Evolutionary conservation across 73 alveolate species (phyloP), one percentile per base, ranked within the genome.

Genomic region (Loxodes magnus): DNA sequence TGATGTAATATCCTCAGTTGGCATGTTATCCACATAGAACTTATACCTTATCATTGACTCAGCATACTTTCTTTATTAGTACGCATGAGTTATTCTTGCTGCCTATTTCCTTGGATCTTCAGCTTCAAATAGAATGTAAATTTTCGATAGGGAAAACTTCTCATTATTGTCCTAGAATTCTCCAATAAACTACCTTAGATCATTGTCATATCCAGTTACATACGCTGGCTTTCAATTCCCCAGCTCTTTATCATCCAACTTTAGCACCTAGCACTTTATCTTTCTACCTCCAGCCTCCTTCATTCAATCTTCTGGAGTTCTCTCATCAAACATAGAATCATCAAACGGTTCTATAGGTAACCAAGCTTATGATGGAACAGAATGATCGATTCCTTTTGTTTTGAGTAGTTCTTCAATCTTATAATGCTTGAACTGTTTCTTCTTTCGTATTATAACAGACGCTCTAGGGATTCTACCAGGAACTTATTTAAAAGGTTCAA

Each of bases 261-360:
- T 60, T 71, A 79, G 30, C 61, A 84, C 80, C 64, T 77, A 80
- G 31, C 78, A 93, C 75, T 74, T 37, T 53, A 77, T 71, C 98
- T 91, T 84, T 50, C 64, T 71, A 33, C 96, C 96, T 20, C 64
- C 74, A 33, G 94, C 97, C 56, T 61, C 38, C 9, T 69, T 43
- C 26, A 75, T 59, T 98, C 99, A 95, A 71, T 95, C 99, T 41
- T 87, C 93, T 17, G 98, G 96, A 15, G 96, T 84, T 38, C 95
- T 88, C 35, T 88, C 90, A 79, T 95, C 98, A 48, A 76, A 95
- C 33, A 88, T 98, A 35, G 93, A 80, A 74, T 95, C 98, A 70
- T 95, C 99, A 72, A 95, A 95, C 35, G 93, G 96, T 46, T 93
- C 98, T 43, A 95, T 76, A 22, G 96, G 95, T 4, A 95, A 85